Evolutionary conservation across 2,329 filamentous ascomycete genomes (phyloP), one percentile per base, ranked within the genome.

Genomic region (Verticillium zaregamsianum): DNA sequence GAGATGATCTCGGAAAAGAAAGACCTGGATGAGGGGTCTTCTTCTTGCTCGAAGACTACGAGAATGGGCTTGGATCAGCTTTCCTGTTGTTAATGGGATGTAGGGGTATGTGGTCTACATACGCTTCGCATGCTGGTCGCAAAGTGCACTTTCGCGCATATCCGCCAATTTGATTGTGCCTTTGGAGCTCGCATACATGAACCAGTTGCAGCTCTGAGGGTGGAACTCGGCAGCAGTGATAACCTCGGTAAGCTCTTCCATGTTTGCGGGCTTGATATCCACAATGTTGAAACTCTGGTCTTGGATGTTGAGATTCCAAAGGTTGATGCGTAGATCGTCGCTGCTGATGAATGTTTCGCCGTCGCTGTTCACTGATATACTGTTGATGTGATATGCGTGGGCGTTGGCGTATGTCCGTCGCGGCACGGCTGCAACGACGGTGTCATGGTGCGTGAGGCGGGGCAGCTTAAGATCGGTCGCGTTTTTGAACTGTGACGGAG

Each of bases 1-100:
- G 95, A 98, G 69, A 99, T 99, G 73, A 99, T 99, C 80, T 99
- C 95, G 57, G 94, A 98, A 77, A 99, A 99, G 85, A 99, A 99
- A 0, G 95, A 98, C 66, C 94, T 87, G n/a, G 93, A 92, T 9
- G 93, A 91, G 0, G 93, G 93, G 71, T 99, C 95, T 79, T 99
- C 95, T 79, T 99, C 95, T 81, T 98, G 95, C 76, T 99, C 95
- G 71, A 99, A 99, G 75, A 97, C 95, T 99, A 70, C 4, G 49
- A 32, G 7, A 11, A 8, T 12, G 20, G 20, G 20, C 8, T 52
- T 14, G 20, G 20, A 9, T 52, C 9, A 52, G 45, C 45, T 52
- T 23, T 23, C 20, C 3, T 20, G 20, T n/a, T 14, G 45, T 12
- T 52, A 45, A 11, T 23, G 6, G 12, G 23, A 52, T 25, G 2